These are phyloP conservation scores for Patellaria atrata DNA, from an alignment of 495 filamentous ascomycete species.

Conservation along the genomic window DNA sequence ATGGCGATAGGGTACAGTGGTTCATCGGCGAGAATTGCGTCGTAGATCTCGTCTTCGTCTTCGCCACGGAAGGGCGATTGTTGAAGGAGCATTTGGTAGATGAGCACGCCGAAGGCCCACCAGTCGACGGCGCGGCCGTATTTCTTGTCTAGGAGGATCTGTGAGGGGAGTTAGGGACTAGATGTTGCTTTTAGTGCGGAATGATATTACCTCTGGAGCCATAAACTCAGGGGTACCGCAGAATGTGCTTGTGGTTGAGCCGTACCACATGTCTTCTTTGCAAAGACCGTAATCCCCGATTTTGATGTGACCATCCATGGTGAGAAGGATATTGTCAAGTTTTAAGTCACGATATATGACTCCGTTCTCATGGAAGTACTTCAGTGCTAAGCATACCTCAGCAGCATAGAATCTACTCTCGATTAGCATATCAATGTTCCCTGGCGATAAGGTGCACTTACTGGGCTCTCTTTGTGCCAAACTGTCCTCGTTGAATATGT, in stretches of 20 bases:
- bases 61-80: conserved; percentile 98
- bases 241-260: conserved; percentile 91
- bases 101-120: conserved; percentile 99
- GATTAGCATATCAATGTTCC: no score
- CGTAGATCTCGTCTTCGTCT: conserved; percentile 99
- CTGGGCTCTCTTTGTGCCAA: conserved; percentile 92
- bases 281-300: conserved; percentile 97
- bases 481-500: conserved; percentile 94
- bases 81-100: conserved; percentile 99
- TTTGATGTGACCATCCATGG: conserved; percentile 95
- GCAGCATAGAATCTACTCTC: conserved; percentile 82
- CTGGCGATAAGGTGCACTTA: conserved; percentile 47
- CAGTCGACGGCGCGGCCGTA: conserved; percentile 98
- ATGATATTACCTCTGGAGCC: conserved; percentile 72
- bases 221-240: conserved; percentile 99
- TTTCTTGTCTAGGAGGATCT: conserved; percentile 97
- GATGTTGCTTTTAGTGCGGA: background rate
- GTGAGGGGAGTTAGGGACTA: conserved; percentile 11
- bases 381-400: conserved; percentile 91
- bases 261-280: conserved; percentile 99
- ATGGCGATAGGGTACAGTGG: conserved; percentile 98
- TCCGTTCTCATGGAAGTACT: conserved; percentile 99
- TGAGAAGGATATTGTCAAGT: conserved; percentile 95
- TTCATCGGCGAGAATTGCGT: conserved; percentile 95
- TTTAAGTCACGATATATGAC: conserved; percentile 99